Base-by-base conservation (phyloP, 1,284 basidiomycete genomes). In the Rhodotorula sp. region DNA sequence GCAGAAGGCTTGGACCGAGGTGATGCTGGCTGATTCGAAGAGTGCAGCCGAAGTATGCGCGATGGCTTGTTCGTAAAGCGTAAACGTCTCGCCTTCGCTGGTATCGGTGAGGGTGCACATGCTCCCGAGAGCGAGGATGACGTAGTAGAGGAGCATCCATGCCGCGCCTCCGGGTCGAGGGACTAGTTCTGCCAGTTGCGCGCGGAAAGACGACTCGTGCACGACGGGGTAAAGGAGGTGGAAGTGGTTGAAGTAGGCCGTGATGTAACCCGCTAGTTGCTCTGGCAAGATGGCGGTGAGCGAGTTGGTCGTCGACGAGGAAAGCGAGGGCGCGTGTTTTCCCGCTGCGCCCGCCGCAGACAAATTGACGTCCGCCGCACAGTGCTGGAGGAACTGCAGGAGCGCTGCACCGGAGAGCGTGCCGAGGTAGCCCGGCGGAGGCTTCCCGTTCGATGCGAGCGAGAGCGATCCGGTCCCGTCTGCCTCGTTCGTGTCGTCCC, bases 151-250 rank as follows among this genome's bases (percentile, higher is more conserved):
- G 22, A 77, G 44, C 2, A 52, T 39, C 75, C 76, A 76, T 66
- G 76, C 71, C 3, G 58, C 36, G 0, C 39, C 57, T 19, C 70
- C 72, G 4, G 77, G 74, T 13, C 69, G 67, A 7, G 72, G 49
- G 30, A 76, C 62, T 30, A 78, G 70, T 22, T 76, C 73, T 54
- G 66, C 64, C 15, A 68, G 62, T 53, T 78, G 76, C 9, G 77
- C 77, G 20, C 73, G 64, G 57, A 78, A 78, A 1, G 74, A 71
- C 36, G 71, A 58, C 56, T 78, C 73, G 52, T 78, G 77, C 8
- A 78, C 47, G 48, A 78, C 63, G 11, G 76, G 76, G 47, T 78
- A 78, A 64, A 76, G 74, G 0, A 66, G 65, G 51, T 77, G 76
- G 59, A 74, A 78, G 39, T 70, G 65, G 6, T 39, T n/a, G 53